Percentiles rank a stretch among this genome's conserved stretches.
Conservation (phyloP, 2,329 filamentous ascomycete species). For the Penicillium sp. region DNA sequence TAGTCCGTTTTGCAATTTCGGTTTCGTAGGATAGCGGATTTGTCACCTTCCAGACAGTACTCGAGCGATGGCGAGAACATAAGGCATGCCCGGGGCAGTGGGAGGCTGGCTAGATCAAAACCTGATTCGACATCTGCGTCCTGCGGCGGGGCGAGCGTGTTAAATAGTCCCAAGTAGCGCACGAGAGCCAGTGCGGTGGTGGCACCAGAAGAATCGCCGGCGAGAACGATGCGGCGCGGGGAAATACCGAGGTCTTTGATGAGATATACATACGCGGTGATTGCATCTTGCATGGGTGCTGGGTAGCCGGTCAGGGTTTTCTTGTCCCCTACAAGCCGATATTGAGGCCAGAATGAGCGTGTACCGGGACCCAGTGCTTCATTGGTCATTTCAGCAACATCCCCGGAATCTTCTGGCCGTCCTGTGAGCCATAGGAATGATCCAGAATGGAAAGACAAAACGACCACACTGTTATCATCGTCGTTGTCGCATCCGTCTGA, state of each 20-base stretch:
- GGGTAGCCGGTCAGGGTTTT: conserved; percentile 21
- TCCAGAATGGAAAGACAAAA: conserved; percentile 4
- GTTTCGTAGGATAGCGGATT: background rate
- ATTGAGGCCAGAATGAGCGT: conserved; percentile 6
- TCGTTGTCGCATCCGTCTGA: background rate
- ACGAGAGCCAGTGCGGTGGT: conserved; percentile 27
- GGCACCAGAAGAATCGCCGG: conserved; percentile 29
- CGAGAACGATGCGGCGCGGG: conserved; percentile 26
- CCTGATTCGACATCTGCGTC: background rate
- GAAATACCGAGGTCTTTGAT: conserved; percentile 25
- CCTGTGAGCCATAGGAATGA: conserved; percentile 6
- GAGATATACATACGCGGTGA: conserved; percentile 29
- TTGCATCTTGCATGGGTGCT: conserved; percentile 29
- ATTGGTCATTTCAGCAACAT: conserved; percentile 2
- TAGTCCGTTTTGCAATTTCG: conserved; percentile 24
- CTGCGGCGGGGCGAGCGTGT: background rate
- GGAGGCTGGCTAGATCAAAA: conserved; percentile 2
- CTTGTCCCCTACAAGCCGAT: background rate
- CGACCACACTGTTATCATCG: background rate
- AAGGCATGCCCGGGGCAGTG: conserved; percentile 7
- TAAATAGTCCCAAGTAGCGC: conserved; percentile 22
- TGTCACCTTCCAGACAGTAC: conserved; percentile 6
- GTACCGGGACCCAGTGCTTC: background rate
- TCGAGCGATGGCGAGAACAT: conserved; percentile 10
- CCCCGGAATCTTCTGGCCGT: conserved; percentile 1